Base-by-base conservation (phyloP, 2,329 filamentous ascomycete genomes). In the Metarhizium brunneum region DNA sequence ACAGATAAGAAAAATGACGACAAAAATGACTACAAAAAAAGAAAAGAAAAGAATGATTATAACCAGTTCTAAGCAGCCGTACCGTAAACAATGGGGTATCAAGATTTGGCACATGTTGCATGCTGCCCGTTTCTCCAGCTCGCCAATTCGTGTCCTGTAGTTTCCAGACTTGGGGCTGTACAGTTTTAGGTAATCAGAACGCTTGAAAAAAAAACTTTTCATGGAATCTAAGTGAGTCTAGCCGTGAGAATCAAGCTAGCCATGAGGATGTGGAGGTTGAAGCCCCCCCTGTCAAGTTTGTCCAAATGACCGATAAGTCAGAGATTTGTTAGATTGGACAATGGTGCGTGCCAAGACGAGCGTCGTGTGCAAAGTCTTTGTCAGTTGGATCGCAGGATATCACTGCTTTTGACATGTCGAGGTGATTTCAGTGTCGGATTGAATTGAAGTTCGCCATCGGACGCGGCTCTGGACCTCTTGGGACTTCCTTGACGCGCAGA, bases 381-480 rank as follows among this genome's bases (percentile, higher is more conserved):
- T 45, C 42, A 20, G 11, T 14, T 55, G 49, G 20, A 57, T 54
- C 2, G 60, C 47, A 60, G 51, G 13, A 56, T 54, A 25, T 59
- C 58, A 36, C 58, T 58, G 43, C 57, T 58, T 14, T 57, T 57
- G 35, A 55, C 38, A 8, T 36, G 45, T 18, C 52, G 42, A 29
- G 18, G 47, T 50, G 42, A 42, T 38, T 11, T 52, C 48, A 38
- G 45, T 20, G 3, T 51, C 47, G 47, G 38, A 42, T 25, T 50
- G 4, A 7, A 13, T 4, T 48, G 36, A 29, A 35, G 25, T 10
- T 25, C 18, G 14, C 61, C 62, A 45, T 68, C 66, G 30, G 63
- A 68, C 14, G 63, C 62, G 14, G 66, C 65, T 50, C 66, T 62
- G 53, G 66, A 68, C 35, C 58, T 54, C 43, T 61, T 59, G 10